phyloP scores from a whole-genome alignment of 2,329 filamentous ascomycete species.

The Didymella sp. region DNA sequence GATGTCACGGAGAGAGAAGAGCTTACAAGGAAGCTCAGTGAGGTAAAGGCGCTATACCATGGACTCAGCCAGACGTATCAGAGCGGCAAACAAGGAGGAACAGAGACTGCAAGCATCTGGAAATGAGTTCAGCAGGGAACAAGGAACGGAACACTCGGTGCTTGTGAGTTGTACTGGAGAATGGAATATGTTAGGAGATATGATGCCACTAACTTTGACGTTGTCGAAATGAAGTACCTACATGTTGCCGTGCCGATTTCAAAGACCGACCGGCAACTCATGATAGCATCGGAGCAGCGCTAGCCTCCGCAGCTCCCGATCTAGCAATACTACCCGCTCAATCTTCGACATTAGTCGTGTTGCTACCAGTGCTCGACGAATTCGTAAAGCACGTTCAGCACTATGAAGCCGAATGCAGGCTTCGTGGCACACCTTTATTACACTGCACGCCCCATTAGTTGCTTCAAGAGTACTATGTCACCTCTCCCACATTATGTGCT shows the following conservation, averaged over 20 bases:
- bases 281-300: not conserved
- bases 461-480: not conserved
- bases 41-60: conserved; percentile 55
- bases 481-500: not conserved
- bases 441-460: not conserved
- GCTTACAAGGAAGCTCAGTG: conserved; percentile 51
- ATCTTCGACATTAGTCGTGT: not conserved
- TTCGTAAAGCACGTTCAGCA: not conserved
- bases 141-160: not conserved
- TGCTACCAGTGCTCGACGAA: not conserved
- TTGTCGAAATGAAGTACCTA: not conserved
- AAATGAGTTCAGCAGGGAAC: conserved; percentile 5
- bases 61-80: conserved; percentile 28
- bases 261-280: conserved; percentile 9
- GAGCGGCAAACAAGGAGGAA: conserved; percentile 21
- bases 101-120: conserved; percentile 27
- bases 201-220: not conserved
- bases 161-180: not conserved
- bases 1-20: conserved; percentile 12
- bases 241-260: not conserved
- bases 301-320: not conserved
- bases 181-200: not conserved
- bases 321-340: conserved; percentile 2
- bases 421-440: not conserved
- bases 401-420: not conserved